Base-by-base conservation (phyloP, 352 stramenopile genomes). In the Phytophthora syringae region DNA sequence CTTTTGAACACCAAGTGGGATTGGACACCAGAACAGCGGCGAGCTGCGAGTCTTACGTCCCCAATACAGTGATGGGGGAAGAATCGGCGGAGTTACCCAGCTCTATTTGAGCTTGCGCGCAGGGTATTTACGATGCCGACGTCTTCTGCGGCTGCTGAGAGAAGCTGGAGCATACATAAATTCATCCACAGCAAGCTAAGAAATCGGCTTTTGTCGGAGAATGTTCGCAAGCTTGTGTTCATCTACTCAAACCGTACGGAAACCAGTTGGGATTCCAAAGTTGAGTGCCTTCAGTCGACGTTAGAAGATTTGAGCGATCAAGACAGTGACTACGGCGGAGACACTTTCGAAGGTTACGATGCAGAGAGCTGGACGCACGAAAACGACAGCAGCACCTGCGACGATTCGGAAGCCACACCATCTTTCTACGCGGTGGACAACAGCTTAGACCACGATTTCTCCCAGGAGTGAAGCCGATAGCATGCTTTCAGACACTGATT, bases 161-260 rank as follows among this genome's bases (percentile, higher is more conserved):
- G 32, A 49, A 55, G 54, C 18, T 63, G 54, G 54, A 63, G 54
- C 24, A 49, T 50, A 0, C 30, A 63, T 30, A 63, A 54, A 21
- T 55, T 22, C 32, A 53, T 55, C 7, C 32, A 55, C 25, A 49
- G 21, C 24, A 54, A 54, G 9, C 44, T 63, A 11, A 18, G 54
- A 30, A 50, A 49, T 49, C 21, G 0, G 9, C 54, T 54, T 11
- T 48, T 40, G 30, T 27, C 53, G 3, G 18, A 48, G 43, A 63
- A 6, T 2, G 34, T 54, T 3, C 44, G 12, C 3, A 63, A 63
- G 54, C 32, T 63, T 27, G 5, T 50, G 4, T 49, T 63, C n/a
- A 16, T 63, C 24, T 63, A 63, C 16, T n/a, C 22, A 2, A 50
- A 55, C 30, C 54, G 43, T 1, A n/a, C 49, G 5, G 44, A 15